Percentiles rank a stretch among this genome's conserved stretches.
Evolutionary conservation across 805 yeast species (phyloP).

Genomic region (Ogataea saltuana): DNA sequence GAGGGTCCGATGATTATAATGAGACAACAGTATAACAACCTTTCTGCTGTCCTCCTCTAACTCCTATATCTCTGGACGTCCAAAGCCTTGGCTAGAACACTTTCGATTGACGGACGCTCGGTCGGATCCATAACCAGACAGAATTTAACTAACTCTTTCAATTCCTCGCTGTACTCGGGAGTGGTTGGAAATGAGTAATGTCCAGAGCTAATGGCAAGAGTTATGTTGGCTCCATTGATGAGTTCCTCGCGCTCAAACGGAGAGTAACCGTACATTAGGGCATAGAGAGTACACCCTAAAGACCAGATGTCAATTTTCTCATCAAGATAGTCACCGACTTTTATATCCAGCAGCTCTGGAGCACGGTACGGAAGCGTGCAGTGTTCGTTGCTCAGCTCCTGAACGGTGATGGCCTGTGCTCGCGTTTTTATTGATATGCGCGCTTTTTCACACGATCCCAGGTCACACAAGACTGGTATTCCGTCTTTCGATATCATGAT

Average conservation of each 20-base stretch:
- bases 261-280: slow-evolving; percentile 73
- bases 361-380: slow-evolving; percentile 88
- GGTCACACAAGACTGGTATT: slow-evolving; percentile 75
- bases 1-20: too few relatives aligned
- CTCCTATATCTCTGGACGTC: slow-evolving; percentile 35
- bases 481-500: slow-evolving; percentile 77
- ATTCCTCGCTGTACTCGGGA: slow-evolving; percentile 53
- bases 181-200: slow-evolving; percentile 56
- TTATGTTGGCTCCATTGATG: slow-evolving; percentile 79
- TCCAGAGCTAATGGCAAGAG: slow-evolving; percentile 72
- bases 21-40: too few relatives aligned
- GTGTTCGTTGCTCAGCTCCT: slow-evolving; percentile 80
- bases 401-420: slow-evolving; percentile 71
- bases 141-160: slow-evolving; percentile 53
- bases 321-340: slow-evolving; percentile 60
- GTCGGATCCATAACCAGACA: slow-evolving; percentile 67
- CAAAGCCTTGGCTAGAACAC: slow-evolving; percentile 53
- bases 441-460: slow-evolving; percentile 78
- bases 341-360: slow-evolving; percentile 83
- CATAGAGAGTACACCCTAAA: slow-evolving; percentile 79
- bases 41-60: background rate
- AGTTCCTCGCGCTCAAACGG: slow-evolving; percentile 87
- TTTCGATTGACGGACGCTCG: slow-evolving; percentile 64
- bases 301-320: slow-evolving; percentile 91
- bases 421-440: slow-evolving; percentile 54